Percentiles rank a stretch among this genome's conserved stretches.
phyloP scores from a whole-genome alignment of 495 filamentous ascomycete species.

The Talaromyces liani region DNA sequence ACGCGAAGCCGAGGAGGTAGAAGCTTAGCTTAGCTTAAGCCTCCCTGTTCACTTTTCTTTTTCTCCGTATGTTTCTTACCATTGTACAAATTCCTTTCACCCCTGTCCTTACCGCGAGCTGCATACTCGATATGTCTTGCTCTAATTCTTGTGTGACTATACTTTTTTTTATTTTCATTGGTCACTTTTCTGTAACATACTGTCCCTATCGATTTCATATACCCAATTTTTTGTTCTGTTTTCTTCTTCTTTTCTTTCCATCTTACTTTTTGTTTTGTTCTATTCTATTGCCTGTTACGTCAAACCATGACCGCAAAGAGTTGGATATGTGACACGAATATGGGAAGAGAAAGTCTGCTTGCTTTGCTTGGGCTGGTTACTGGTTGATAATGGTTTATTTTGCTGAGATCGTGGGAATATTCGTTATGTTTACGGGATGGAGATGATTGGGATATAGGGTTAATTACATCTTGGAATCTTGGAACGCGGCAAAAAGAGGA shows the following conservation, averaged over 20 bases:
- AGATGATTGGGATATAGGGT: background rate
- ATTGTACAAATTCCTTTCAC: background rate
- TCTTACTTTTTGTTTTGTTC: background rate
- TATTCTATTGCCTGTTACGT: background rate
- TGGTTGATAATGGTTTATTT: background rate
- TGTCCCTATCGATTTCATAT: conserved; percentile 10
- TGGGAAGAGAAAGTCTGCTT: background rate
- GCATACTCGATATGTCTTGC: background rate
- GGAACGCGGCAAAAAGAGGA: background rate
- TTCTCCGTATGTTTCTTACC: background rate
- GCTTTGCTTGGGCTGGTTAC: background rate
- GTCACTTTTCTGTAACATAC: conserved; percentile 7
- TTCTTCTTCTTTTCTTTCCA: conserved; percentile 5
- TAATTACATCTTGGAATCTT: background rate
- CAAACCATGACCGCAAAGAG: background rate
- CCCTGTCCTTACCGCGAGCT: conserved; percentile 6
- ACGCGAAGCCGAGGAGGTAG: conserved; percentile 36
- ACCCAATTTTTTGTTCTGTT: conserved; percentile 3
- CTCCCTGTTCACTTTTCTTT: background rate
- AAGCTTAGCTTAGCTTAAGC: conserved; percentile 16
- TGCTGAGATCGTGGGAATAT: background rate
- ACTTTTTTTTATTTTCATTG: background rate
- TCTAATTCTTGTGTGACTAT: background rate
- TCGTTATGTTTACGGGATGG: background rate
- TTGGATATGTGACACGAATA: background rate